Base-by-base conservation (phyloP, 73 alveolate genomes). In the Tetrahymena elliotti region DNA sequence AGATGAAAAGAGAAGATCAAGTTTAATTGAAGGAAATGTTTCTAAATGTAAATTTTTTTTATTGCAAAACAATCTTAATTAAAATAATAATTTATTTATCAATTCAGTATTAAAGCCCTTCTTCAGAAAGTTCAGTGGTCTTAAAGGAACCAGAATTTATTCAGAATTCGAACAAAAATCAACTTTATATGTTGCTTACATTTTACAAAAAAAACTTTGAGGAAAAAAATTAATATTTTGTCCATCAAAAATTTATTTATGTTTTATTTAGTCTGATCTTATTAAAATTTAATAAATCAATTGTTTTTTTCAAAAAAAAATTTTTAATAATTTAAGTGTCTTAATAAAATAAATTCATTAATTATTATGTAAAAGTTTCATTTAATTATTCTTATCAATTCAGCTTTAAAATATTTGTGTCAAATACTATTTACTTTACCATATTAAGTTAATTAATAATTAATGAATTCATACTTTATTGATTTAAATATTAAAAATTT, bases 91-190 rank as follows among this genome's bases (percentile, higher is more conserved):
- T n/a, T 68, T 40, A 40, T 40, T 24, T 18, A 93, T 54, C 34
- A 53, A 54, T 3, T 82, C 31, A 83, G 93, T 94, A 5, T 94
- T 93, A 15, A 93, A 93, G 84, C 93, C 88, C 27, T 68, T 96
- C 68, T 94, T 96, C 27, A 94, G 88, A 82, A 96, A 95, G 52
- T 96, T 96, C 54, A 94, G 97, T 94, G 97, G 97, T 27, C 93
- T 93, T 20, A 53, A 96, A 92, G 94, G 96, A 20, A 84, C 97
- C n/a, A 82, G 95, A 38, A 96, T 96, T 9, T 96, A 35, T 84
- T 38, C 40, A 39, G 96, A 96, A 39, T 84, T 96, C 20, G 53
- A 92, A 83, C 52, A 83, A 36, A 84, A 95, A 82, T 36, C 41
- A 92, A 53, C 97, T 47, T 53, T 96, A 16, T 96, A 96, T 92